These are phyloP conservation scores for Liquidambar formosana DNA, from an alignment of 164 flowering plant species.

Conservation along the genomic window DNA sequence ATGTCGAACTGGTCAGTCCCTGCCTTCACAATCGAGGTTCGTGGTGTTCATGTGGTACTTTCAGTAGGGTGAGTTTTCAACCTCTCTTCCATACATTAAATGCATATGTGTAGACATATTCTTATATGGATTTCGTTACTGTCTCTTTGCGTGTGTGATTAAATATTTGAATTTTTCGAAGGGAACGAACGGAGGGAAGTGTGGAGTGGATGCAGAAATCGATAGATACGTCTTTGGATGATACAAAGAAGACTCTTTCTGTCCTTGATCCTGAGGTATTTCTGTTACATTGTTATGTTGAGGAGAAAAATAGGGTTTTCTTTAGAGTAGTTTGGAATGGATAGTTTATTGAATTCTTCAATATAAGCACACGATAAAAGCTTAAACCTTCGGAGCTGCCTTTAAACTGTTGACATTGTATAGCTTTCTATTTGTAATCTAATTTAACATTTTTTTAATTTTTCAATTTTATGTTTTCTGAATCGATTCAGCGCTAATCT, in stretches of 20 bases:
- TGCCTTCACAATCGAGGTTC: conserved; percentile 48
- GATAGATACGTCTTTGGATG: conserved; percentile 23
- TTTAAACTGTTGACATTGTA: background rate
- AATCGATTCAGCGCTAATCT: background rate
- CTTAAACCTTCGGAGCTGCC: background rate
- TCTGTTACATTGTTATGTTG: conserved; percentile 4
- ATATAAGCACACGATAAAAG: background rate
- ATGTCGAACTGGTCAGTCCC: conserved; percentile 61
- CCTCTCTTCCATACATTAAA: too few species aligned
- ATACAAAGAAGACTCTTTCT: conserved; percentile 48
- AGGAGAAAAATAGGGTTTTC: background rate
- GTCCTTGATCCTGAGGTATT: conserved; percentile 80
- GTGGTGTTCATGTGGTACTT: conserved; percentile 48
- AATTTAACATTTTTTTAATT: too few species aligned
- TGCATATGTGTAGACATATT: too few species aligned
- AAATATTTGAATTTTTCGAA: conserved; percentile 14
- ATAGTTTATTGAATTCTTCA: too few species aligned
- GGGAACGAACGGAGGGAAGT: conserved; percentile 33
- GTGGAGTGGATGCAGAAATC: conserved; percentile 17
- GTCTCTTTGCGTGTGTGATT: background rate
- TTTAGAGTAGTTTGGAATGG: too few species aligned
- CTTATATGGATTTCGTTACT: too few species aligned
- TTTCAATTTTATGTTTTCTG: too few species aligned
- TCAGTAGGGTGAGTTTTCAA: conserved; percentile 38
- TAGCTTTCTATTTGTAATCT: too few species aligned